Base-by-base conservation (phyloP, 805 yeast genomes). In the Torulaspora maleeae region DNA sequence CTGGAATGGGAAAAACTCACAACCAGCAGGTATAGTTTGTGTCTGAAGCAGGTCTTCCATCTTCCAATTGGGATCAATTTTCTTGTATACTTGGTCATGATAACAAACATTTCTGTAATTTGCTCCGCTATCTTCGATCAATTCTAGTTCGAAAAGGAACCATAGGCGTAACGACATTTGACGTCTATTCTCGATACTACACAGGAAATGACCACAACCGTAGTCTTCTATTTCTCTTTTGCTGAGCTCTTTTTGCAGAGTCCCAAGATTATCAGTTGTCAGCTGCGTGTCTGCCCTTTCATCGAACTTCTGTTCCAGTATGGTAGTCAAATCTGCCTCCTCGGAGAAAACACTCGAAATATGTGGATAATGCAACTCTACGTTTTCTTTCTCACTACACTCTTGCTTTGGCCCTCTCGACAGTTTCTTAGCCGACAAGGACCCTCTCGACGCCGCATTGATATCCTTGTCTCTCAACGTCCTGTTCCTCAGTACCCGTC, bases 141-240 rank as follows among this genome's bases (percentile, higher is more conserved):
- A 53, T 41, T 66, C 70, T 33, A 66, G 41, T 13, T 66, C 70
- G 38, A 64, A 63, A 13, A 66, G 49, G 19, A 64, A 55, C 63
- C 64, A 61, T n/a, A 49, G 33, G 22, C 62, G 51, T 7, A 52
- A 46, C 33, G 45, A 29, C n/a, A 51, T 12, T 6, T 38, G 22
- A 9, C n/a, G 27, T 44, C 54, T 49, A 35, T 51, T 53, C 15
- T 47, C 44, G 4, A 16, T 11, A 20, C 52, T 49, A 30, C 60
- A 58, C 12, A 57, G 43, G n/a, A 36, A 48, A 51, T 60, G 64
- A 4, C 41, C 40, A 35, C 62, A 56, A 4, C 28, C 20, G 9
- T 32, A 34, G 1, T 32, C 28, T 13, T 37, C 39, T 5, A 37
- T 43, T 40, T 62, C 64, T 12, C 44, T 39, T 13, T 43, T 44